phyloP scores from a whole-genome alignment of 2,329 filamentous ascomycete species.

The Verticillium tricorpus region DNA sequence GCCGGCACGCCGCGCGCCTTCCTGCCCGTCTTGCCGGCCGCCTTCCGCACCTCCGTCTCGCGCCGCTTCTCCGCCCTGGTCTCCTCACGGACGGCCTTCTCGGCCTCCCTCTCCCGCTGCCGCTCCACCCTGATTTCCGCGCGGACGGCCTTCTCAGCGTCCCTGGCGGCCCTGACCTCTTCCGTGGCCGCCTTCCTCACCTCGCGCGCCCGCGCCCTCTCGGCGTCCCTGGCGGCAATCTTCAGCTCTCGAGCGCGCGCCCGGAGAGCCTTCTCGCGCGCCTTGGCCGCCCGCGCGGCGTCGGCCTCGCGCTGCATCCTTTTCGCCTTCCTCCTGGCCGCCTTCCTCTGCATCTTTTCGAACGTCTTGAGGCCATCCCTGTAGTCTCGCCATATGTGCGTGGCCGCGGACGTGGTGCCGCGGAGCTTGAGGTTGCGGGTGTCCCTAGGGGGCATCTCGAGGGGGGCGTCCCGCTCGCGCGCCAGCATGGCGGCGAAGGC shows the following conservation, averaged over 20 bases:
- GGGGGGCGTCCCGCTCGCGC: background rate
- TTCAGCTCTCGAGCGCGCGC: conserved; percentile 2
- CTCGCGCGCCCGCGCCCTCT: background rate
- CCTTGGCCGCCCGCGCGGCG: background rate
- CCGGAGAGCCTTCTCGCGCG: background rate
- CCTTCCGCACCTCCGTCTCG: background rate
- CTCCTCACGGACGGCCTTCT: background rate
- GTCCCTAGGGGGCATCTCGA: background rate
- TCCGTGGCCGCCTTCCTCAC: background rate
- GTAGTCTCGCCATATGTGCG: background rate
- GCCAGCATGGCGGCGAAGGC: background rate
- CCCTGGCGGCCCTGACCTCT: background rate
- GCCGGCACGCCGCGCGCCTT: too few relatives aligned
- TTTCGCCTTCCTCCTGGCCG: background rate
- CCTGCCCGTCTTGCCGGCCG: too few relatives aligned
- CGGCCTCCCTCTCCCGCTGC: background rate
- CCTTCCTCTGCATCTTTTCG: background rate
- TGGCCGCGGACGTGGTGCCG: background rate
- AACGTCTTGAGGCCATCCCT: background rate
- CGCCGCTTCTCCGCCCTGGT: background rate
- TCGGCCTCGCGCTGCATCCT: background rate
- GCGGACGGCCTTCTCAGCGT: background rate
- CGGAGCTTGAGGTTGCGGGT: background rate
- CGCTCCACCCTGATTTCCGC: background rate
- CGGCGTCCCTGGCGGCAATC: background rate